phyloP scores from a whole-genome alignment of 441 rosid genomes.

The Hura crepitans region DNA sequence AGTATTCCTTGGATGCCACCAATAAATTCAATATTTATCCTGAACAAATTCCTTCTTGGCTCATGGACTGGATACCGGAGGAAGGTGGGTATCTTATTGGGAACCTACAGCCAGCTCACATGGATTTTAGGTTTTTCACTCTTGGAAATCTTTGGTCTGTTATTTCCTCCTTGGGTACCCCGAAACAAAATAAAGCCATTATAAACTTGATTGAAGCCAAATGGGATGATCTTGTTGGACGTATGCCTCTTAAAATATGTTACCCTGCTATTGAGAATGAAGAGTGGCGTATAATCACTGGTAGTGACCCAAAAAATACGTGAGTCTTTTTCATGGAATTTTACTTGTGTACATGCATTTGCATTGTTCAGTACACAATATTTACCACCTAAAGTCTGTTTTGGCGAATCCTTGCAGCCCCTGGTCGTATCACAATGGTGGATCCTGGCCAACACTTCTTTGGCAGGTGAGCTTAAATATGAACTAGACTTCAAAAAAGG shows the following conservation, averaged over 20 bases:
- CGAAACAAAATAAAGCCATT: conserved; percentile 73
- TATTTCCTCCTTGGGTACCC: conserved; percentile 75
- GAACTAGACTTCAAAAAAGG: neutral
- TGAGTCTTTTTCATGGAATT: conserved; percentile 25
- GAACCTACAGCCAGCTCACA: conserved; percentile 93
- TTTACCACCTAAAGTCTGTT: neutral
- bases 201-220: conserved; percentile 67
- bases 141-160: conserved; percentile 90
- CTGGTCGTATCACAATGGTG: conserved; percentile 97
- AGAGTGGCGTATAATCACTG: conserved; percentile 89
- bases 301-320: conserved; percentile 97
- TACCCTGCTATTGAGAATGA: conserved; percentile 75
- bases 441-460: conserved; percentile 94
- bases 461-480: conserved; percentile 65
- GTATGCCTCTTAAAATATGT: conserved; percentile 90
- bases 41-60: conserved; percentile 85
- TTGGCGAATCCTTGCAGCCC: conserved; percentile 50
- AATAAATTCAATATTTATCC: conserved; percentile 97
- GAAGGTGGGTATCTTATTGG: conserved; percentile 74
- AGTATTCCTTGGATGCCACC: conserved; percentile 79
- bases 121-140: conserved; percentile 96
- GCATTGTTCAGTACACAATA: neutral
- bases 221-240: conserved; percentile 80
- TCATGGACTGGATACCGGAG: conserved; percentile 93
- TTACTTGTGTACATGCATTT: neutral